These are phyloP conservation scores for Wickerhamomyces pijperi DNA, from an alignment of 805 yeast species.

Conservation along the genomic window DNA sequence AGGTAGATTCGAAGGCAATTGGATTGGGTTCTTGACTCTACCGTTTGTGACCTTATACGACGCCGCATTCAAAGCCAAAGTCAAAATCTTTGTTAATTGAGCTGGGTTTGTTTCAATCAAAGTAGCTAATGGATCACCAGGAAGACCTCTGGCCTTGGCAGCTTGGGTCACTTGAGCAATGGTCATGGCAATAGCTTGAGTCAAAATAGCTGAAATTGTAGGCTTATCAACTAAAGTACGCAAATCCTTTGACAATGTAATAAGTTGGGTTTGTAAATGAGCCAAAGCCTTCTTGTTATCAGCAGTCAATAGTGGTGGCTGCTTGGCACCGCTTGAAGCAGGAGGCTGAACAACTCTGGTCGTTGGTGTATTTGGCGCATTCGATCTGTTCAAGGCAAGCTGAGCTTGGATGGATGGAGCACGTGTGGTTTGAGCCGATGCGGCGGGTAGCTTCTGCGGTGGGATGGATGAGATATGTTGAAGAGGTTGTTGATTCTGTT, in stretches of 20 bases:
- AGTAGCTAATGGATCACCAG: conserved; percentile 67
- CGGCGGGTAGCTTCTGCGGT: not conserved
- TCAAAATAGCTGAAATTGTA: conserved; percentile 72
- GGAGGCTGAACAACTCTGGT: conserved; percentile 13
- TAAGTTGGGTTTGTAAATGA: conserved; percentile 77
- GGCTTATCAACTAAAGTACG: conserved; percentile 69
- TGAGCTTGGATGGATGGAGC: conserved; percentile 19
- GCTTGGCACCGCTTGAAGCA: conserved; percentile 21
- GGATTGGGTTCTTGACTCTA: conserved; percentile 31
- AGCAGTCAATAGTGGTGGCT: conserved; percentile 21
- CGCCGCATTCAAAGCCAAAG: conserved; percentile 73
- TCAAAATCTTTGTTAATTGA: conserved; percentile 66
- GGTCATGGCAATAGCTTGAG: conserved; percentile 88
- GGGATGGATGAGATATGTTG: not conserved
- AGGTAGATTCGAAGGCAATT: conserved; percentile 11
- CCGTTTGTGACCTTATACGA: conserved; percentile 51
- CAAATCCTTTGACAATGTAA: conserved; percentile 60
- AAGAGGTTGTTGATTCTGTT: not conserved
- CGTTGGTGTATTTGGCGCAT: conserved; percentile 10
- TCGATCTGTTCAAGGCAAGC: conserved; percentile 23
- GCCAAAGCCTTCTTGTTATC: conserved; percentile 54
- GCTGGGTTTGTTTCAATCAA: conserved; percentile 74
- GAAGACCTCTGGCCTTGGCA: conserved; percentile 74
- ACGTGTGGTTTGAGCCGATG: conserved; percentile 5
- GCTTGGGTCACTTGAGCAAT: conserved; percentile 84